Conservation (phyloP, 2,329 filamentous ascomycete species). For the Botrytis sinoallii region DNA sequence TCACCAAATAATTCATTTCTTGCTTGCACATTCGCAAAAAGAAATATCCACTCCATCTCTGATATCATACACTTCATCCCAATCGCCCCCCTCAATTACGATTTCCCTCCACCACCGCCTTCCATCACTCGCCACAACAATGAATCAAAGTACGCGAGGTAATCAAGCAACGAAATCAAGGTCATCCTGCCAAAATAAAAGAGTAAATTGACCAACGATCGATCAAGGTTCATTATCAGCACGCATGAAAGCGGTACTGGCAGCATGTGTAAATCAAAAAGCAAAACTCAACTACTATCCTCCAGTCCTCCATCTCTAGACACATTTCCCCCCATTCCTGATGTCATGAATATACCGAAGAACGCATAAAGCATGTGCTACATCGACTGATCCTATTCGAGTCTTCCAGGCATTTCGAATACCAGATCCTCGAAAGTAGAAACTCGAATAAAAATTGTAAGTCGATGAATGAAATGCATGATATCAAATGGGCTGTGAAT, state of each 20-base stretch:
- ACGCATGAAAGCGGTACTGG: neutral
- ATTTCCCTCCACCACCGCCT: neutral
- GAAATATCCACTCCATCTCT: neutral
- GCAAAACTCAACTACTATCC: neutral
- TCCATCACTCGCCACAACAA: neutral
- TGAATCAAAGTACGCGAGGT: neutral
- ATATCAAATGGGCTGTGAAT: neutral
- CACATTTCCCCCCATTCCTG: neutral
- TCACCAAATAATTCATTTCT: neutral
- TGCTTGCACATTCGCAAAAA: neutral
- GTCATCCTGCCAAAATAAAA: constrained; percentile 2
- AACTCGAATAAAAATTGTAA: neutral
- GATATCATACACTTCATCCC: constrained; percentile 12
- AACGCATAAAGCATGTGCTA: neutral
- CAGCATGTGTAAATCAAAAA: constrained; percentile 12
- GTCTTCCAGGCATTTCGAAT: neutral
- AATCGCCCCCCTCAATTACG: neutral
- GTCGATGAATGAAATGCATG: neutral
- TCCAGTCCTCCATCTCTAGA: neutral
- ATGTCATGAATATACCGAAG: neutral
- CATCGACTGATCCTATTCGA: neutral
- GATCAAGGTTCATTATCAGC: neutral
- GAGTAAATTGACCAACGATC: neutral
- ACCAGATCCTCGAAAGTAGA: neutral
- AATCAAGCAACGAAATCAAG: constrained; percentile 6